A percentile compares a stretch with the other conserved stretches of the same genome.
phyloP scores from a whole-genome alignment of 2,329 filamentous ascomycete genomes.

The Mollisiaceae sp. region DNA sequence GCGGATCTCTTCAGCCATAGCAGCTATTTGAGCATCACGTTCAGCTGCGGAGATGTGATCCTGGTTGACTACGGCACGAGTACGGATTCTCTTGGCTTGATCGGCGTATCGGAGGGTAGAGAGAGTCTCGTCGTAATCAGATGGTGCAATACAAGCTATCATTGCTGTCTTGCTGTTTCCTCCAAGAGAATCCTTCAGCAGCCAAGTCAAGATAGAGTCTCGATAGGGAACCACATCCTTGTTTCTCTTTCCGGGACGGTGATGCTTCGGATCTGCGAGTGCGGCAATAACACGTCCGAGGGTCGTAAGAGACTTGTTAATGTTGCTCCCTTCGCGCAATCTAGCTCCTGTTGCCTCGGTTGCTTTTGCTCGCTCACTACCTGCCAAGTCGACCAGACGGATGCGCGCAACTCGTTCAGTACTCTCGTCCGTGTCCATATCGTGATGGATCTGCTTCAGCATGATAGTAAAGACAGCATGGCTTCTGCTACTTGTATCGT shows the following conservation, averaged over 20 bases:
- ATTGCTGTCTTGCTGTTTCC: slow-evolving; percentile 99
- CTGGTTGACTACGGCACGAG: slow-evolving; percentile 92
- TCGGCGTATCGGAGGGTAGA: slow-evolving; percentile 96
- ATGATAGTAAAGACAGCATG: slow-evolving; percentile 98
- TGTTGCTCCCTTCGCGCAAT: slow-evolving; percentile 93
- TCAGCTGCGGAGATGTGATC: slow-evolving; percentile 91
- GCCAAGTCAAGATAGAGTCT: slow-evolving; percentile 82
- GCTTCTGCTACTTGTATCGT: slow-evolving; percentile 94
- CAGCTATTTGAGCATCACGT: slow-evolving; percentile 89
- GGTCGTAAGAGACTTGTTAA: slow-evolving; percentile 98
- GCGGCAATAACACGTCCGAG: slow-evolving; percentile 95
- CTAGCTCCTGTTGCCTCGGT: slow-evolving; percentile 93
- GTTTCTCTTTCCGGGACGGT: slow-evolving; percentile 60
- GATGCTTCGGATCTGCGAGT: slow-evolving; percentile 72
- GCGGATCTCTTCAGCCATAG: slow-evolving; percentile 96
- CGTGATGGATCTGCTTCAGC: slow-evolving; percentile 97
- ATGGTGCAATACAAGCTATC: slow-evolving; percentile 96
- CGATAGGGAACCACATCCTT: slow-evolving; percentile 87
- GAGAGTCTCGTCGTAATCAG: slow-evolving; percentile 96
- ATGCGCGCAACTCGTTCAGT: slow-evolving; percentile 95
- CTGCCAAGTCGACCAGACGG: slow-evolving; percentile 91
- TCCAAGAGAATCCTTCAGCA: slow-evolving; percentile 93
- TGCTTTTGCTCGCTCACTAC: slow-evolving; percentile 91
- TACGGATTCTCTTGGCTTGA: slow-evolving; percentile 96
- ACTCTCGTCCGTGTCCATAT: slow-evolving; percentile 95